phyloP scores from a whole-genome alignment of 2,329 filamentous ascomycete species.

The Fusarium gaditjirri region DNA sequence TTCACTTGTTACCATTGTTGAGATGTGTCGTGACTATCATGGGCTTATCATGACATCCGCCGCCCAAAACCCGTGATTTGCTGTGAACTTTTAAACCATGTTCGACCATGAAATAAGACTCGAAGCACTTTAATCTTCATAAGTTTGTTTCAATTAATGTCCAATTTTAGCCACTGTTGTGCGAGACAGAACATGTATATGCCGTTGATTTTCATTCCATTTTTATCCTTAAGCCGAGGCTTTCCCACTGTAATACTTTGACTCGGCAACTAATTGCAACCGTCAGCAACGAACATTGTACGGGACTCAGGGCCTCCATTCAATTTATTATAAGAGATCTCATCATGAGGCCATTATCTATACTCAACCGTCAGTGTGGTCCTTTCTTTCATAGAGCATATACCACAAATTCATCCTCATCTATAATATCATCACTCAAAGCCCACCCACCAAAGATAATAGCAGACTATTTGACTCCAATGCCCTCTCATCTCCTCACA shows the following conservation, averaged over 20 bases:
- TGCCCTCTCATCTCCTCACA: conserved; percentile 72
- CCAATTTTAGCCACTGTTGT: background rate
- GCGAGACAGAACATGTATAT: background rate
- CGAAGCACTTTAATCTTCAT: background rate
- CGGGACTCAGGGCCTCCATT: background rate
- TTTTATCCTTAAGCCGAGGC: background rate
- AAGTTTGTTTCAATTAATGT: too few relatives aligned
- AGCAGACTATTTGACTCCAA: conserved; percentile 63
- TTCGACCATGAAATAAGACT: background rate
- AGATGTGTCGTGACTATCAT: background rate
- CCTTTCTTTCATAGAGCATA: conserved; percentile 4
- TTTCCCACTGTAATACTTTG: background rate
- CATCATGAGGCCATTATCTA: background rate
- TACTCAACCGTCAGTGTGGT: conserved; percentile 16
- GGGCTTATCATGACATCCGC: background rate
- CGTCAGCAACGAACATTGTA: background rate
- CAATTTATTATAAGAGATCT: background rate
- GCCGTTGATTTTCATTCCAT: background rate
- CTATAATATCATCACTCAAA: conserved; percentile 38
- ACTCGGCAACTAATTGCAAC: background rate
- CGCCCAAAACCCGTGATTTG: background rate
- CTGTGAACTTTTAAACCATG: background rate
- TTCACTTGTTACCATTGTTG: background rate
- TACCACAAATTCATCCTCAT: conserved; percentile 6
- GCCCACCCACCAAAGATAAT: conserved; percentile 50